Evolutionary conservation across 2,329 filamentous ascomycete genomes (phyloP).

Genomic region (Aspergillus fructus): DNA sequence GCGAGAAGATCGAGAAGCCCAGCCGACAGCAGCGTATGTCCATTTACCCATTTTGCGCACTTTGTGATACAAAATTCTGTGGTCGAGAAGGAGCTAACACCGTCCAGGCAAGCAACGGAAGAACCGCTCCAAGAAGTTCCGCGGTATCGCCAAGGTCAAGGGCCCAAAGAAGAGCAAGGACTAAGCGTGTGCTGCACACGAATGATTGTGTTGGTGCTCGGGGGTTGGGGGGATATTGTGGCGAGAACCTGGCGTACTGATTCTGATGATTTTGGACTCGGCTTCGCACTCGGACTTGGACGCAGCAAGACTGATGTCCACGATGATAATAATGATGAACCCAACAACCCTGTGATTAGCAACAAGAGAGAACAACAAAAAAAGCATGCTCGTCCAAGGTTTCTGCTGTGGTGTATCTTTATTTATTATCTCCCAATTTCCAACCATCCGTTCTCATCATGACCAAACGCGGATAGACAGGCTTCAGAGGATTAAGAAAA

Average conservation of each 20-base stretch:
- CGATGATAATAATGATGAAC: slow-evolving; percentile 16
- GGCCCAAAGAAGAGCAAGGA: slow-evolving; percentile 89
- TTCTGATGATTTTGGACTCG: slow-evolving; percentile 7
- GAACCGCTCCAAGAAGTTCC: slow-evolving; percentile 99
- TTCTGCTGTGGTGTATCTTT: slow-evolving; percentile 5
- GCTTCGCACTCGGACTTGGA: slow-evolving; percentile 8
- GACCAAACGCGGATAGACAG: slow-evolving; percentile 3
- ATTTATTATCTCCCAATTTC: not conserved
- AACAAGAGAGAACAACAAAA: slow-evolving; percentile 11
- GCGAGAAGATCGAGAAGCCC: slow-evolving; percentile 93
- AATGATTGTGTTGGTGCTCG: slow-evolving; percentile 30
- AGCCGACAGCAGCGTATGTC: slow-evolving; percentile 98
- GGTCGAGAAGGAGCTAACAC: not conserved
- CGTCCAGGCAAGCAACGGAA: slow-evolving; percentile 97
- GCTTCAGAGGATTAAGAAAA: not conserved
- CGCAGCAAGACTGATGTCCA: slow-evolving; percentile 6
- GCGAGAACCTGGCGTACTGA: slow-evolving; percentile 6
- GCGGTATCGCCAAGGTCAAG: slow-evolving; percentile 98
- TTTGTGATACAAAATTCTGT: not conserved
- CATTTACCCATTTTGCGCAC: slow-evolving; percentile 1
- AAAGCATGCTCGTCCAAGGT: slow-evolving; percentile 10
- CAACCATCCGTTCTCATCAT: not conserved
- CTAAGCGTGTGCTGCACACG: slow-evolving; percentile 53
- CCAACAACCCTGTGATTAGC: slow-evolving; percentile 13
- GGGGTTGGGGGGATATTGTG: slow-evolving; percentile 19